phyloP scores from a whole-genome alignment of 306 rosid species.

The Inga leiocalycina region DNA sequence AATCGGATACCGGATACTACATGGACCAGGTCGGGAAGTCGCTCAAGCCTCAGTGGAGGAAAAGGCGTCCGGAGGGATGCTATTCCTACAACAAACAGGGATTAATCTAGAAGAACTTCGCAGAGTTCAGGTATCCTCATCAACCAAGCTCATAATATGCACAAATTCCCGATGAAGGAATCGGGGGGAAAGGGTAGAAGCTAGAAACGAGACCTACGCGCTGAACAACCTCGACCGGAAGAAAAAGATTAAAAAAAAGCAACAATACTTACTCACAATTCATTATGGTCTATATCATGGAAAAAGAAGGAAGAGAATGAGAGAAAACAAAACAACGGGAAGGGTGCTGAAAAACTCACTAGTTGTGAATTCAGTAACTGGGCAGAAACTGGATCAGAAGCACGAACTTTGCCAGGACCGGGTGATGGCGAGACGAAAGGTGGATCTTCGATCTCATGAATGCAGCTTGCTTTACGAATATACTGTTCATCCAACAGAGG shows the following conservation, averaged over 20 bases:
- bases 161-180: constrained; percentile 23
- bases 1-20: not conserved
- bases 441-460: constrained; percentile 55
- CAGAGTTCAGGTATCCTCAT: constrained; percentile 30
- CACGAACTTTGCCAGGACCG: constrained; percentile 48
- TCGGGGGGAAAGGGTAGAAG: not conserved
- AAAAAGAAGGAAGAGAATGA: not conserved
- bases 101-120: constrained; percentile 31
- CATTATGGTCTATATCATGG: not conserved
- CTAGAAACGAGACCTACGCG: not conserved
- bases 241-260: not conserved
- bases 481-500: constrained; percentile 59
- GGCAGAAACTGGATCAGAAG: constrained; percentile 53
- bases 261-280: constrained; percentile 6
- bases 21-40: constrained; percentile 6
- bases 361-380: constrained; percentile 53
- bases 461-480: constrained; percentile 46
- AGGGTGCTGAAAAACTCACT: constrained; percentile 48
- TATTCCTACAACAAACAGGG: constrained; percentile 14
- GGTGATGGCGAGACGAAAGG: constrained; percentile 24
- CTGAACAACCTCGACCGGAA: constrained; percentile 25
- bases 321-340: not conserved
- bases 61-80: not conserved
- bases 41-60: not conserved
- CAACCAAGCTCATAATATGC: constrained; percentile 24